Evolutionary conservation across 345 rosid genomes (phyloP), one percentile per base, ranked within the genome.

Genomic region (Bruguiera gymnorhiza): DNA sequence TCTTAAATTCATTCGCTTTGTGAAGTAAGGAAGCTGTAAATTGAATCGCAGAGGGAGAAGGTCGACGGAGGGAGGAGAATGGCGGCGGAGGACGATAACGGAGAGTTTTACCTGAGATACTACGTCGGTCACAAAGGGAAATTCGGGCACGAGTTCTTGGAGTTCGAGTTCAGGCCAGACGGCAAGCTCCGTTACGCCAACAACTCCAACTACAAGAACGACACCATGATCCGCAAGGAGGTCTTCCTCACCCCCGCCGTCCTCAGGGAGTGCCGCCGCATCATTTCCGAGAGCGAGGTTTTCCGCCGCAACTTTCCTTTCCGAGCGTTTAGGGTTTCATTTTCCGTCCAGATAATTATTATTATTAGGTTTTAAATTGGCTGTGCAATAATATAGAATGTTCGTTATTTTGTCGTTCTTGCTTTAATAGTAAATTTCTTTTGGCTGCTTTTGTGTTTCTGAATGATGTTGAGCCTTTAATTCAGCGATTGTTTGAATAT

Each of bases 61-160:
- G 36, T 24, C 3, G 50, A 55, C 9, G 0, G 39, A 8, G 32
- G 8, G 6, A 21, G 36, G 23, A 52, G 59, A 39, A 85, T 82
- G 91, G 84, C 88, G 19, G 82, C 80, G 37, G 96, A 90, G 65
- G 97, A 86, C 24, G 90, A 83, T 11, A 77, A 66, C 10, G 83
- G 80, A 8, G 98, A 92, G 83, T 95, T 95, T 80, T 90, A 92
- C 81, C 92, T 95, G 63, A 80, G 99, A 46, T 92, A 92, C 78
- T 95, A 90, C 80, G 98, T 95, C 6, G 99, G 99, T 16, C 98
- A 95, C 91, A 95, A 90, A 78, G 99, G 99, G 18, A 95, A 95
- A 70, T 95, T 95, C 68, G 99, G 99, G 2, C 99, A 92, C 83
- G 98, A 95, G 89, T 95, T 95, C 77, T 59, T 95, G 76, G 99